Conservation (phyloP, 345 rosid species). For the Lepidium didymum region DNA sequence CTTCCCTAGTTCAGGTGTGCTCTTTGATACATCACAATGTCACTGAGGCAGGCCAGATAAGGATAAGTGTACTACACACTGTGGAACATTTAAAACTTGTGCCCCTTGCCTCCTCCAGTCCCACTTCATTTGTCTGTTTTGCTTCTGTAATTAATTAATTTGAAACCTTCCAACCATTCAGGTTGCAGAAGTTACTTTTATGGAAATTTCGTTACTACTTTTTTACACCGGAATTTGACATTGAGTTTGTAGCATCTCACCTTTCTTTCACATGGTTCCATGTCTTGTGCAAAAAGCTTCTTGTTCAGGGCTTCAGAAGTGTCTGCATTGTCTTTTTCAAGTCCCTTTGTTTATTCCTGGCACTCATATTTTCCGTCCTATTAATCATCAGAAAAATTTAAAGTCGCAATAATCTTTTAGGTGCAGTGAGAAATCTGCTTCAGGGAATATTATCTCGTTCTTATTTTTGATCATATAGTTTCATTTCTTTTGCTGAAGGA, state of each 20-base stretch:
- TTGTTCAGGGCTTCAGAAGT: slow-evolving; percentile 2
- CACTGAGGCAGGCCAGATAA: slow-evolving; percentile 24
- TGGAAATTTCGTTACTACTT: neutral
- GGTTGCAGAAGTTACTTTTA: slow-evolving; percentile 6
- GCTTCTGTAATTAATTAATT: neutral
- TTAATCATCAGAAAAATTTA: neutral
- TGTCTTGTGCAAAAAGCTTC: neutral
- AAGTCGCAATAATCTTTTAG: neutral
- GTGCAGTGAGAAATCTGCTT: slow-evolving; percentile 5
- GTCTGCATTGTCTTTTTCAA: neutral
- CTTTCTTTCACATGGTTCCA: neutral
- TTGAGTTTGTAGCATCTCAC: neutral
- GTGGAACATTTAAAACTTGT: neutral
- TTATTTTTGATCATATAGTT: neutral
- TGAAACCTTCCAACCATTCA: slow-evolving; percentile 9
- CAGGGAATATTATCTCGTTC: neutral
- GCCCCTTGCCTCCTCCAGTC: neutral
- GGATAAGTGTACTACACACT: slow-evolving; percentile 8
- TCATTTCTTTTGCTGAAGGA: neutral
- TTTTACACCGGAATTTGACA: neutral
- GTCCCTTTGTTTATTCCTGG: neutral
- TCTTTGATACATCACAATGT: slow-evolving; percentile 23
- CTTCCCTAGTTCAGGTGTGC: slow-evolving; percentile 21
- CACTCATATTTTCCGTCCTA: neutral
- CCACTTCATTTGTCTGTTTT: neutral